Percentiles rank a stretch among this genome's conserved stretches.
These are phyloP conservation scores for Saposhnikovia divaricata DNA, from an alignment of 129 eudicot genomes.

Conservation along the genomic window DNA sequence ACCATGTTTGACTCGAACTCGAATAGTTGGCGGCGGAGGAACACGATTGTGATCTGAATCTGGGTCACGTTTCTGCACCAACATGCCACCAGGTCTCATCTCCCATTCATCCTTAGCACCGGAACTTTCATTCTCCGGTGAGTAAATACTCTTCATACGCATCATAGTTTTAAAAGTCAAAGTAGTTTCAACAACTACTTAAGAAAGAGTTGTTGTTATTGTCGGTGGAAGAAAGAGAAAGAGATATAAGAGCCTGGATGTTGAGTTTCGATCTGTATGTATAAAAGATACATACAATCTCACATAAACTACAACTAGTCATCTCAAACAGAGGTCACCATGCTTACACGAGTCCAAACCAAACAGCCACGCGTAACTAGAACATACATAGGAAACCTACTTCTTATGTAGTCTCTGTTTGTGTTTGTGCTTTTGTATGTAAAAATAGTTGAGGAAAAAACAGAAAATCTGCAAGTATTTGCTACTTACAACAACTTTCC, in stretches of 20 bases:
- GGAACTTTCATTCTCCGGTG: not conserved
- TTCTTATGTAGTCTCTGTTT: too few species aligned
- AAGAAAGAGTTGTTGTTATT: not conserved
- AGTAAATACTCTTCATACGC: not conserved
- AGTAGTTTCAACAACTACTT: slow-evolving; percentile 9
- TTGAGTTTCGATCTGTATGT: slow-evolving; percentile 15
- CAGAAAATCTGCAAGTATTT: not conserved
- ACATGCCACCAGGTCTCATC: slow-evolving; percentile 2
- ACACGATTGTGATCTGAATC: not conserved
- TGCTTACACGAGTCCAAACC: slow-evolving; percentile 11
- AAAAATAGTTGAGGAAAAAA: not conserved
- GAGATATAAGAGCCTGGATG: slow-evolving; percentile 19
- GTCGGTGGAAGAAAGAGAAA: slow-evolving; percentile 6
- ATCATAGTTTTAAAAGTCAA: not conserved
- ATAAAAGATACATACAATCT: slow-evolving; percentile 10
- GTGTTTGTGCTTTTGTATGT: too few species aligned
- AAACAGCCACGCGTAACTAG: slow-evolving; percentile 12
- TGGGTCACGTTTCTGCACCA: slow-evolving; percentile 1
- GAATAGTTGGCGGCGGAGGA: slow-evolving; percentile 1
- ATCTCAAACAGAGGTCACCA: not conserved
- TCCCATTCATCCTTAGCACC: not conserved
- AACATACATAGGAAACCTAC: too few species aligned
- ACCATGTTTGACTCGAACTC: slow-evolving; percentile 2
- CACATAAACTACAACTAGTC: slow-evolving; percentile 1
- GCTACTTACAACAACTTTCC: not conserved